These are phyloP conservation scores for Typha latifolia DNA, from an alignment of 176 grass and related monocot species.

Conservation along the genomic window DNA sequence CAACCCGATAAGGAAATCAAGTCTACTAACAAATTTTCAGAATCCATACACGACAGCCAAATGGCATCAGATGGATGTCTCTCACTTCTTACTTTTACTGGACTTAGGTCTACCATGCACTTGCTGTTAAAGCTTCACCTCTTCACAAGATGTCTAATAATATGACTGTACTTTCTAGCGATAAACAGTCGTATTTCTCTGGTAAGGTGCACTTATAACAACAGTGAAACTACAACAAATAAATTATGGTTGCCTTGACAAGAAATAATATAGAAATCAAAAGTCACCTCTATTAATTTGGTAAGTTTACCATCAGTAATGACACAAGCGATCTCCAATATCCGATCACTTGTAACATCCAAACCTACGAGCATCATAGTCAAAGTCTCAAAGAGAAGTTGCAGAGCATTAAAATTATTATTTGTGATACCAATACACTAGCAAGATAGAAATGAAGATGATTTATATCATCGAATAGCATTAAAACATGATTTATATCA, in stretches of 20 bases:
- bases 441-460: not conserved
- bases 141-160: too few relatives aligned
- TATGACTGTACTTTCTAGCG: too few relatives aligned
- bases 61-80: too few relatives aligned
- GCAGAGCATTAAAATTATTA: not conserved
- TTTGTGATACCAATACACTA: not conserved
- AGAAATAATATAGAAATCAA: not conserved
- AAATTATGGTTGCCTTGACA: not conserved
- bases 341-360: constrained; percentile 64
- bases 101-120: too few relatives aligned
- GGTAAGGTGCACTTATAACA: too few relatives aligned
- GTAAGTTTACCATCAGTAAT: constrained; percentile 82
- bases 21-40: too few relatives aligned
- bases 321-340: constrained; percentile 91
- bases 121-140: too few relatives aligned
- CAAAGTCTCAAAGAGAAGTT: constrained; percentile 16
- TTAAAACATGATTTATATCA: not conserved
- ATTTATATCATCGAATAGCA: not conserved
- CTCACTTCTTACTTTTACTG: too few relatives aligned
- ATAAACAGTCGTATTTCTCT: too few relatives aligned
- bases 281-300: constrained; percentile 61
- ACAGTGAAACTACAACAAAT: not conserved
- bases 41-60: too few relatives aligned
- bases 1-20: too few relatives aligned
- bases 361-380: constrained; percentile 45